phyloP scores from a whole-genome alignment of 176 grass and related monocot species.

The Musa itinerans region DNA sequence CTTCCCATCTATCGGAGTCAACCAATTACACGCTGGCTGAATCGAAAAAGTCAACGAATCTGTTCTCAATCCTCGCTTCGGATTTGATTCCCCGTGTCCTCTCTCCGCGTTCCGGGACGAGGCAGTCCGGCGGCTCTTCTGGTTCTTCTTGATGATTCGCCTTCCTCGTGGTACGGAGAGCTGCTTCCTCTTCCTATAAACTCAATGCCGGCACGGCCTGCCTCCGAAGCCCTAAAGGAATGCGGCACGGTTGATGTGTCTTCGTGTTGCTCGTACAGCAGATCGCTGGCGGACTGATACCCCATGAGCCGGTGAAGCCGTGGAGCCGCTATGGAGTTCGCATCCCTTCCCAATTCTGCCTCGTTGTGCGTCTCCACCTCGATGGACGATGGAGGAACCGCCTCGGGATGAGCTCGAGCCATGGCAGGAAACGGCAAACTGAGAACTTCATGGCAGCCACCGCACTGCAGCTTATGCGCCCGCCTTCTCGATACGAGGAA shows the following conservation, averaged over 20 bases:
- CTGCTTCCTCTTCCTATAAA: neutral
- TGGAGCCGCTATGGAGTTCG: constrained; percentile 8
- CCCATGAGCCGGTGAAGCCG: constrained; percentile 87
- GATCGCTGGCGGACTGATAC: constrained; percentile 81
- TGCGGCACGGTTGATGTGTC: neutral
- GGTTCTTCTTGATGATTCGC: neutral
- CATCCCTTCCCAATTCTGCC: neutral
- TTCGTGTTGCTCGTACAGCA: constrained; percentile 32
- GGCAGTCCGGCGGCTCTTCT: neutral
- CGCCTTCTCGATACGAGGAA: constrained; percentile 56
- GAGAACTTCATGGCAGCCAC: constrained; percentile 57
- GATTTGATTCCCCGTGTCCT: neutral
- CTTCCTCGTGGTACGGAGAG: neutral
- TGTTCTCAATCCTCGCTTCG: neutral
- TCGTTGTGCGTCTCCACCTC: neutral
- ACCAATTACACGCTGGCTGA: too few species aligned
- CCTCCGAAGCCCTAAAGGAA: neutral
- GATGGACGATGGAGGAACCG: neutral
- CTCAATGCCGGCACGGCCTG: neutral
- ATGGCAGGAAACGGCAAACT: constrained; percentile 47
- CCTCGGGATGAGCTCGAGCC: neutral
- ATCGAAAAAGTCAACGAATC: too few species aligned
- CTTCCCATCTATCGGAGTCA: too few species aligned
- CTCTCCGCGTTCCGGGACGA: neutral
- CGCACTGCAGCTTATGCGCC: constrained; percentile 56